Base-by-base conservation (phyloP, 192 early-diverging fungal species). In the Umbelopsis sp. region DNA sequence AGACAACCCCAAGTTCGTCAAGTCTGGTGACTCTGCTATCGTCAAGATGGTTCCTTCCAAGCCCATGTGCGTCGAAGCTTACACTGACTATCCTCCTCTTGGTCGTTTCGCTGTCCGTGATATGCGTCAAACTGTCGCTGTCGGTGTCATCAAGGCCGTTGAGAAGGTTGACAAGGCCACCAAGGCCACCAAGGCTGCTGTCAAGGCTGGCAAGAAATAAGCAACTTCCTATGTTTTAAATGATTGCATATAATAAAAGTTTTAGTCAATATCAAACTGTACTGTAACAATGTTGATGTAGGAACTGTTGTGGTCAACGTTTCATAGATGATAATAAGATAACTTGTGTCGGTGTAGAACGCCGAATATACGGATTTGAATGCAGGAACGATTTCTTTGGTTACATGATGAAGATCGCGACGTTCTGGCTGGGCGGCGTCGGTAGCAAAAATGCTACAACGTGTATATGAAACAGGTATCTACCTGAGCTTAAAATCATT, bases 61-160 rank as follows among this genome's bases (percentile, higher is more conserved):
- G 93, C 95, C 96, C 76, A 90, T 97, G 89, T 95, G 93, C 87
- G 96, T 97, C 73, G 96, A 97, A 86, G 73, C 95, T 53, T 97
- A 90, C 90, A 83, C 88, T 71, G 92, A 95, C 79, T 97, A 94
- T 87, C 92, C 95, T 54, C 92, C 95, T 72, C 92, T 97, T 56
- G 95, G 95, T 78, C 93, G 95, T 83, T 97, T 97, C 86, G 96
- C 94, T 76, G 92, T 97, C 82, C 93, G 95, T 91, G 95, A 97
- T 75, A 95, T 96, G 94, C 87, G 95, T 85, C 94, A 95, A 82
- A 97, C 95, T 82, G 94, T 97, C 72, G 94, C 94, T 76, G 94
- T 97, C 81, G 95, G 95, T 88, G 92, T 97, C 85, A 93, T 97
- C 85, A 97, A 97, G 92, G 44, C 80, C 69, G 94, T 95, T 73